Conservation (phyloP, 768 basidiomycete genomes). For the Mycena vulgaris region DNA sequence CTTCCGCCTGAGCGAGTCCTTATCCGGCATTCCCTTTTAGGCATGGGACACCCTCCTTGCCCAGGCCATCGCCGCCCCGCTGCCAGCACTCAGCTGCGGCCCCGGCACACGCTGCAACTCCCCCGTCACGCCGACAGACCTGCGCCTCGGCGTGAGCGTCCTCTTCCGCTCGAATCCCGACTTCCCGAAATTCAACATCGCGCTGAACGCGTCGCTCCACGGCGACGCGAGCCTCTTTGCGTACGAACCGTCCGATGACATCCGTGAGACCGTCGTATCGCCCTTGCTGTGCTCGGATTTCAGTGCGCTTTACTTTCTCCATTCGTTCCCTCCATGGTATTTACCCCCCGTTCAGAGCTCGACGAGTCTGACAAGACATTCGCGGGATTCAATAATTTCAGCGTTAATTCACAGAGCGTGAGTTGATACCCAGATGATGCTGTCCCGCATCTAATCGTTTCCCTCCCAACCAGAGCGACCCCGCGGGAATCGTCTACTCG, state of each 20-base stretch:
- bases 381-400: slow-evolving; percentile 6
- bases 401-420: slow-evolving; percentile 10
- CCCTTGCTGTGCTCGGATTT: slow-evolving; percentile 31
- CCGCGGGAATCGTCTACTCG: slow-evolving; percentile 16
- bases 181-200: slow-evolving; percentile 23
- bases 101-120: slow-evolving; percentile 11
- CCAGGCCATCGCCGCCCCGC: neutral
- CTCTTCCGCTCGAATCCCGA: neutral
- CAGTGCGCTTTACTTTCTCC: slow-evolving; percentile 5
- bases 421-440: neutral
- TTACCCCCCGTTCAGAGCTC: neutral
- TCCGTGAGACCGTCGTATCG: slow-evolving; percentile 10
- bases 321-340: neutral
- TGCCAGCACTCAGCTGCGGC: slow-evolving; percentile 12
- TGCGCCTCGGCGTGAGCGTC: neutral
- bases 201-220: slow-evolving; percentile 9
- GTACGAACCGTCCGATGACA: slow-evolving; percentile 1
- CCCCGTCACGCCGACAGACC: slow-evolving; percentile 21
- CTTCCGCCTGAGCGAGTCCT: too few species aligned
- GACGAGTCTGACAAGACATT: neutral
- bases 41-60: slow-evolving; percentile 27
- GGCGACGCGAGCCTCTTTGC: slow-evolving; percentile 23
- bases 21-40: too few species aligned
- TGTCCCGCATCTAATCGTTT: neutral
- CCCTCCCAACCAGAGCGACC: slow-evolving; percentile 13